These are phyloP conservation scores for Pythium myriotylum DNA, from an alignment of 352 stramenopile species.

Conservation along the genomic window DNA sequence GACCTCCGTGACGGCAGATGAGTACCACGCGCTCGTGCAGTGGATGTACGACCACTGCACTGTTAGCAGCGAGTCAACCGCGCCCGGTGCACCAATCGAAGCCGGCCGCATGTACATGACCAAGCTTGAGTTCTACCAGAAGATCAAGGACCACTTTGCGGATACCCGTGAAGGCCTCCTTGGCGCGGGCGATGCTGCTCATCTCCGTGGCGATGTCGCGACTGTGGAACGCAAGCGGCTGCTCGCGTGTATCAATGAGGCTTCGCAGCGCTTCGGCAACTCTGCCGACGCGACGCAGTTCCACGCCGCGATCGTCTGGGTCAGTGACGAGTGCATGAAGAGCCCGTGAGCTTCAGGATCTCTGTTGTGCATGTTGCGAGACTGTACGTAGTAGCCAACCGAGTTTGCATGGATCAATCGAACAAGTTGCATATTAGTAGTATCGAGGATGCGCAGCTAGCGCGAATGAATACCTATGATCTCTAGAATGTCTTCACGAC, in stretches of 20 bases:
- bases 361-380: background rate
- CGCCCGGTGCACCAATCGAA: conserved; percentile 6
- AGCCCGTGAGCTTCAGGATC: background rate
- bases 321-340: conserved; percentile 23
- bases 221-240: conserved; percentile 25
- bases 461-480: too few relatives aligned
- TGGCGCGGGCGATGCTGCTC: conserved; percentile 15
- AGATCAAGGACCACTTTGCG: conserved; percentile 42
- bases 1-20: conserved; percentile 28
- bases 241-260: conserved; percentile 31
- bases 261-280: conserved; percentile 26
- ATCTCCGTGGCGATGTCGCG: conserved; percentile 20
- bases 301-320: conserved; percentile 30
- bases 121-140: conserved; percentile 46
- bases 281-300: conserved; percentile 18
- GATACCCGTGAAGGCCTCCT: conserved; percentile 18
- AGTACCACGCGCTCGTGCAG: conserved; percentile 39
- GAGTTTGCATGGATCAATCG: background rate
- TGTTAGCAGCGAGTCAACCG: conserved; percentile 12
- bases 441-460: too few relatives aligned
- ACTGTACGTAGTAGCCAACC: background rate
- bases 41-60: conserved; percentile 44
- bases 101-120: conserved; percentile 38
- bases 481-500: too few relatives aligned
- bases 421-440: background rate